phyloP scores from a whole-genome alignment of 495 filamentous ascomycete species.

The Annulohypoxylon stygium region DNA sequence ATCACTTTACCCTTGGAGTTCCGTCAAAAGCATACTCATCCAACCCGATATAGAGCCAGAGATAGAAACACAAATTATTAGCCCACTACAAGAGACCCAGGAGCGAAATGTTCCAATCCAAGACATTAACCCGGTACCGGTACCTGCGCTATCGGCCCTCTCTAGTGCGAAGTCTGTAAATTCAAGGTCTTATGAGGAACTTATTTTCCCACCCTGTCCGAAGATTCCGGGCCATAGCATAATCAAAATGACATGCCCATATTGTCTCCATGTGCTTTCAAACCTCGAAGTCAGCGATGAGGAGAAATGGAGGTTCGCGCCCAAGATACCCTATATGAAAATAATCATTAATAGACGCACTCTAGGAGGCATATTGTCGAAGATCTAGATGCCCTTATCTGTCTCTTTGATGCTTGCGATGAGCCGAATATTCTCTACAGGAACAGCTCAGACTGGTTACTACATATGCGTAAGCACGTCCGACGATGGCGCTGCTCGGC shows the following conservation, averaged over 20 bases:
- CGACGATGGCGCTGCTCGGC: constrained; percentile 8
- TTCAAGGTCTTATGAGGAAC: background rate
- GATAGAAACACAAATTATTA: too few relatives aligned
- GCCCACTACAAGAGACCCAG: too few relatives aligned
- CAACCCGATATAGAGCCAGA: too few relatives aligned
- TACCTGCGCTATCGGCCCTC: constrained; percentile 2
- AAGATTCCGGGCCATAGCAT: background rate
- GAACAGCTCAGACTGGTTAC: constrained; percentile 8
- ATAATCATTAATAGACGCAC: background rate
- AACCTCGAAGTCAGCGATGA: constrained; percentile 1
- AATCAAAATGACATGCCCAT: constrained; percentile 20
- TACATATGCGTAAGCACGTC: constrained; percentile 7
- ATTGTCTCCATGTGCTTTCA: constrained; percentile 23
- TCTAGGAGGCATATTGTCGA: constrained; percentile 3
- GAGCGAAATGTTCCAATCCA: too few relatives aligned
- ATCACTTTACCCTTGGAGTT: background rate
- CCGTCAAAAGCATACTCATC: too few relatives aligned
- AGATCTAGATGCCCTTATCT: background rate
- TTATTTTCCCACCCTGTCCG: constrained; percentile 1
- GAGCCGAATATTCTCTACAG: constrained; percentile 1
- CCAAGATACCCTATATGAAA: background rate
- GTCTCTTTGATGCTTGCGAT: constrained; percentile 7
- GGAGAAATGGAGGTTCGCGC: background rate
- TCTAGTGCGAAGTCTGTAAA: constrained; percentile 2
- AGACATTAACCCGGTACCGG: too few relatives aligned